These are phyloP conservation scores for Lentinula boryana DNA, from an alignment of 768 basidiomycete species.

Conservation along the genomic window DNA sequence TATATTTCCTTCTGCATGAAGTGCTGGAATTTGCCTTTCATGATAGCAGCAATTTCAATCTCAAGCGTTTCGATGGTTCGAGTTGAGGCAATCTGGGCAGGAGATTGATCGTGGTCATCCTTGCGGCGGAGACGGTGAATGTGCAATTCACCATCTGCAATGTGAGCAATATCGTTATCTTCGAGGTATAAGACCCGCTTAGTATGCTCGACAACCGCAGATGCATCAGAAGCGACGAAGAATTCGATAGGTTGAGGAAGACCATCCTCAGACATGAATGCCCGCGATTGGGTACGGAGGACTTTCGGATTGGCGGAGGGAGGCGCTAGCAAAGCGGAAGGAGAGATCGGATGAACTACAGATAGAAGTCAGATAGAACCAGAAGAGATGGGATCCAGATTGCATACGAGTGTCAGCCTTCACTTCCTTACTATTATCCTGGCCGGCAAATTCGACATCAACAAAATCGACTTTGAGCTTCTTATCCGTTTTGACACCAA, in stretches of 20 bases:
- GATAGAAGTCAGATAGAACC: background rate
- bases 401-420: conserved; percentile 36
- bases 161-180: conserved; percentile 98
- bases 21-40: conserved; percentile 99
- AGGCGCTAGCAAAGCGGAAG: conserved; percentile 61
- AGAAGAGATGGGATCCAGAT: background rate
- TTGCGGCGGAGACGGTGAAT: conserved; percentile 96
- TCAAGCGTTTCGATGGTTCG: conserved; percentile 98
- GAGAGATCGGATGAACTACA: conserved; percentile 42
- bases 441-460: conserved; percentile 89
- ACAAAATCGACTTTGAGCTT: conserved; percentile 99
- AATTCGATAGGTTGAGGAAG: conserved; percentile 99
- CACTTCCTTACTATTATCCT: conserved; percentile 49
- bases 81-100: conserved; percentile 62
- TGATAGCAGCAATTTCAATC: conserved; percentile 98
- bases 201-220: conserved; percentile 97
- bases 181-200: conserved; percentile 98
- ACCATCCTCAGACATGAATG: conserved; percentile 98
- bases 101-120: conserved; percentile 60
- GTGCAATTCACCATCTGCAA: conserved; percentile 94
- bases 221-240: conserved; percentile 97
- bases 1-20: conserved; percentile 99
- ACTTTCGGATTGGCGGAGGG: conserved; percentile 67
- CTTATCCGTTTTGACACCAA: conserved; percentile 99
- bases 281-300: conserved; percentile 89